phyloP scores from a whole-genome alignment of 2,329 filamentous ascomycete genomes.

The Fusarium avenaceum region DNA sequence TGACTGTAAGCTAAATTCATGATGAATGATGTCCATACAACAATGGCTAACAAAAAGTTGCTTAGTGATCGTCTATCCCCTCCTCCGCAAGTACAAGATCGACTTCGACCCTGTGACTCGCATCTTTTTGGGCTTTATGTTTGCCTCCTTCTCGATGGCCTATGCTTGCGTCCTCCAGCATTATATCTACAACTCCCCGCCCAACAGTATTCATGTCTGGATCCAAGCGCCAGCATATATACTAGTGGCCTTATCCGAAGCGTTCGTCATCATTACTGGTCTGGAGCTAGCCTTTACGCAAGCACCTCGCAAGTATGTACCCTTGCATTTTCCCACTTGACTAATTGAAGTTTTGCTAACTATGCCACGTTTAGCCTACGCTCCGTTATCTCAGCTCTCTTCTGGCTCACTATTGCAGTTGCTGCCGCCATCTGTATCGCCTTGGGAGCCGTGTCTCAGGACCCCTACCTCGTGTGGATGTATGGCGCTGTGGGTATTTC shows the following conservation, averaged over 20 bases:
- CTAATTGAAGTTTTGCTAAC: neutral
- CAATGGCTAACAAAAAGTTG: rapidly evolving
- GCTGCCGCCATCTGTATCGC: conserved; percentile 17
- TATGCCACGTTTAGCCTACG: neutral
- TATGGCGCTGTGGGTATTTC: conserved; percentile 13
- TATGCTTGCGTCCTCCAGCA: conserved; percentile 10
- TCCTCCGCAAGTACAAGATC: conserved; percentile 8
- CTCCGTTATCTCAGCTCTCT: conserved; percentile 14
- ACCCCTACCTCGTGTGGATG: conserved; percentile 16
- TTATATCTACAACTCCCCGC: conserved; percentile 9
- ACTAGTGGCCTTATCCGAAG: neutral
- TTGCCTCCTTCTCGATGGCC: conserved; percentile 9
- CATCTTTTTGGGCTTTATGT: conserved; percentile 19
- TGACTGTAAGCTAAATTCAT: neutral
- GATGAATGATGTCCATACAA: no score
- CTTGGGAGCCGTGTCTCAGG: neutral
- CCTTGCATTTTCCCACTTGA: rapidly evolving
- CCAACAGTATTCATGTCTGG: conserved; percentile 14
- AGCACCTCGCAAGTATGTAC: conserved; percentile 8
- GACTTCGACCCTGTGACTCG: conserved; percentile 1
- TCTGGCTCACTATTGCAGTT: conserved; percentile 10
- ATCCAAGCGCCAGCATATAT: conserved; percentile 5
- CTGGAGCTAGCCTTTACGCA: conserved; percentile 13
- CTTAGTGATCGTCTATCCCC: neutral
- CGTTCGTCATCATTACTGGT: conserved; percentile 10